phyloP scores from a whole-genome alignment of 495 filamentous ascomycete genomes.

The Pseudevernia furfuracea region DNA sequence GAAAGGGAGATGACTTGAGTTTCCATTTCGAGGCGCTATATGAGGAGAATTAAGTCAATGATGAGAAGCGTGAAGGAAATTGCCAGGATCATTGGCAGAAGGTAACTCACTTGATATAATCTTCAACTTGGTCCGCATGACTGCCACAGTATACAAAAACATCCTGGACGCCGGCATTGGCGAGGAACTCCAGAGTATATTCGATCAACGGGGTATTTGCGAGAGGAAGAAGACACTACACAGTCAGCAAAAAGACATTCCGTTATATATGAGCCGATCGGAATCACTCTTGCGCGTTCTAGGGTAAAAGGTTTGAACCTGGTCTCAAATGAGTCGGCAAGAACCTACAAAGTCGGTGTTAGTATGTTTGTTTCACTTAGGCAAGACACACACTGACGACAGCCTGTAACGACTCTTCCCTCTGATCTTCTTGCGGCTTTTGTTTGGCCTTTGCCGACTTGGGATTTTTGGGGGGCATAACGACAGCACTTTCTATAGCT shows the following conservation, averaged over 20 bases:
- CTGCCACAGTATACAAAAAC: constrained; percentile 86
- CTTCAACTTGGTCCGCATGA: constrained; percentile 83
- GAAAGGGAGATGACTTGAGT: constrained; percentile 69
- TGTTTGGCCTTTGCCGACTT: constrained; percentile 57
- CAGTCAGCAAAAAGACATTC: neutral
- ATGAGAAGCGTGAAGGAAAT: neutral
- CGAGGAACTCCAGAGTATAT: constrained; percentile 94
- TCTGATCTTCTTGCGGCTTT: constrained; percentile 55
- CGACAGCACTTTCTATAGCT: neutral
- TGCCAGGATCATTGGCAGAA: neutral
- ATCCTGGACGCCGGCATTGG: constrained; percentile 84
- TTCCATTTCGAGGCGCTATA: constrained; percentile 61
- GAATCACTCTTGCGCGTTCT: constrained; percentile 71
- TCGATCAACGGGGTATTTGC: constrained; percentile 93
- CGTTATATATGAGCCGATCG: constrained; percentile 23
- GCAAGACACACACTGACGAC: constrained; percentile 51
- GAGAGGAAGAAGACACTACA: constrained; percentile 78
- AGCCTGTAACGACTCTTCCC: constrained; percentile 82
- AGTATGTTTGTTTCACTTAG: constrained; percentile 19
- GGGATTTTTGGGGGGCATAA: constrained; percentile 35
- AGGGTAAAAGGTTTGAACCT: constrained; percentile 83
- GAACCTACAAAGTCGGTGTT: constrained; percentile 43
- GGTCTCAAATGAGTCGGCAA: constrained; percentile 91
- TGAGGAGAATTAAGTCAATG: neutral
- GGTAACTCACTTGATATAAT: constrained; percentile 58